Percentiles rank a stretch among this genome's conserved stretches.
Evolutionary conservation across 2,329 filamentous ascomycete species (phyloP).

Genomic region (Talaromyces sp.): DNA sequence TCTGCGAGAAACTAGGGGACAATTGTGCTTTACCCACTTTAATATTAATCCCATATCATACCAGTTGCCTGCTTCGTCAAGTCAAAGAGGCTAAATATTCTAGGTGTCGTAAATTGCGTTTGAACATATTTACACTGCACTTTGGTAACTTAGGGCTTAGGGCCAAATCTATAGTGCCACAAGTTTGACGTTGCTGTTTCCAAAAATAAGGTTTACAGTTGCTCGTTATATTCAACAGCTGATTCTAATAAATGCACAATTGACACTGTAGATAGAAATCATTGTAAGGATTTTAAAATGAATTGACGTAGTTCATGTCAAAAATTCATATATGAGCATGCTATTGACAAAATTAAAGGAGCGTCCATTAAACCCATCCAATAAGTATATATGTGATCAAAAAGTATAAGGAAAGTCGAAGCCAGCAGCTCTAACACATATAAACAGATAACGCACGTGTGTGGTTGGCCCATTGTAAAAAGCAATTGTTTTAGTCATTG

Average conservation of each 20-base stretch:
- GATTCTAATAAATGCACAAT: neutral
- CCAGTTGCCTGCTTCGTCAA: neutral
- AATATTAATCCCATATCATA: neutral
- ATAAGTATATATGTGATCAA: neutral
- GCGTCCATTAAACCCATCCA: neutral
- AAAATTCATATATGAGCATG: neutral
- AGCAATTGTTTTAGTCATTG: neutral
- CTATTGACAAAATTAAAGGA: neutral
- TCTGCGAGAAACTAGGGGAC: neutral
- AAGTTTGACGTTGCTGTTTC: neutral
- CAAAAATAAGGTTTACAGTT: neutral
- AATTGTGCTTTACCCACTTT: neutral
- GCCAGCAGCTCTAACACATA: neutral
- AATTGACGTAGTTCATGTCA: neutral
- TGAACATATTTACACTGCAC: neutral
- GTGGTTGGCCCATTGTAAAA: neutral
- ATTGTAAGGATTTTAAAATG: neutral
- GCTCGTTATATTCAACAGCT: neutral
- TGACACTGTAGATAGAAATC: too few species aligned
- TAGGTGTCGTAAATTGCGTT: neutral
- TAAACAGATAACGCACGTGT: neutral
- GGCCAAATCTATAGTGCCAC: neutral
- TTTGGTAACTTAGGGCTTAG: neutral
- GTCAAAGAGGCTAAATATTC: neutral
- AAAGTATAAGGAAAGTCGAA: neutral